Evolutionary conservation across 2,329 filamentous ascomycete genomes (phyloP).

Genomic region (Diaporthe helianthi): DNA sequence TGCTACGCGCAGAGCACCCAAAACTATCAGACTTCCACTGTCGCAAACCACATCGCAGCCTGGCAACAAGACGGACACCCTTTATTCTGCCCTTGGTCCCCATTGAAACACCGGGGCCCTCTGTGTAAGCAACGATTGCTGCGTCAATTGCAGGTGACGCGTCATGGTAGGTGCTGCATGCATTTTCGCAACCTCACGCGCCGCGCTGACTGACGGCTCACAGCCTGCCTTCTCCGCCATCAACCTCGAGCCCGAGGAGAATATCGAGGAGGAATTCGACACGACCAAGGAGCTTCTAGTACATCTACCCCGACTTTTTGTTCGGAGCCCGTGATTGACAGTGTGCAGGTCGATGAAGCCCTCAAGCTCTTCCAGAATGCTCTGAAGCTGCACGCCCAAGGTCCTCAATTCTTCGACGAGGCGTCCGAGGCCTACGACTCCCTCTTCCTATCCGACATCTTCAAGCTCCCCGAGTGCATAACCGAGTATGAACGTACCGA

Average conservation of each 20-base stretch:
- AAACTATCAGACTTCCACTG: background rate
- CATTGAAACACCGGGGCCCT: background rate
- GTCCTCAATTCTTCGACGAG: slow-evolving; percentile 75
- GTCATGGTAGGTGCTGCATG: slow-evolving; percentile 16
- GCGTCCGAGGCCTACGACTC: slow-evolving; percentile 82
- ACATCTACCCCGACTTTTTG: background rate
- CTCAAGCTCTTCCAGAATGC: slow-evolving; percentile 93
- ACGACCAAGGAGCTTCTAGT: slow-evolving; percentile 92
- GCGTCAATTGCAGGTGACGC: background rate
- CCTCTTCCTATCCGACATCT: slow-evolving; percentile 91
- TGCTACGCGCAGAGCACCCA: slow-evolving; percentile 22
- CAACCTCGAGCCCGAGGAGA: slow-evolving; percentile 93
- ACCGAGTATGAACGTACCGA: slow-evolving; percentile 83
- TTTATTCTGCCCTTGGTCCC: background rate
- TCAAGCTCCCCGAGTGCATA: slow-evolving; percentile 85
- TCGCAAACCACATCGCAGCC: slow-evolving; percentile 6
- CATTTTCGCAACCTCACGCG: slow-evolving; percentile 7
- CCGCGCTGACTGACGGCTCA: slow-evolving; percentile 23
- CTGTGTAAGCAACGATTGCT: background rate
- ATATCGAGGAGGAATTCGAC: slow-evolving; percentile 88
- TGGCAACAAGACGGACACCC: background rate
- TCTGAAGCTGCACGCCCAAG: slow-evolving; percentile 89
- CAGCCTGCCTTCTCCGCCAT: slow-evolving; percentile 81
- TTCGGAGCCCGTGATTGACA: slow-evolving; percentile 15
- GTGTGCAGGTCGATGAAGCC: slow-evolving; percentile 83